Conservation (phyloP, 2,329 filamentous ascomycete genomes). For the Tolypocladium nubicola region DNA sequence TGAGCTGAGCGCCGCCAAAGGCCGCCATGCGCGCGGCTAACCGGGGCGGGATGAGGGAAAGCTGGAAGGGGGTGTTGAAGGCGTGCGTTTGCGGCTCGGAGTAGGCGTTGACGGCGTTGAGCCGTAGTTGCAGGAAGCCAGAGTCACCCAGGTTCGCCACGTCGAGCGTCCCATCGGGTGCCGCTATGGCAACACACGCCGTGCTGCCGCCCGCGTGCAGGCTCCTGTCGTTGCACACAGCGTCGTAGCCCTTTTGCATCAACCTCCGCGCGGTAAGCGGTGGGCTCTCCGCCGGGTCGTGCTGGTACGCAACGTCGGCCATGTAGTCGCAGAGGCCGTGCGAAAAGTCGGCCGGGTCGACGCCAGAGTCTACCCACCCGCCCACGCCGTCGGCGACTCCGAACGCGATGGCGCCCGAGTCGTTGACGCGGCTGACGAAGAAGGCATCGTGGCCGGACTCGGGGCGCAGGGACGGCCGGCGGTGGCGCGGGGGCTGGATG, state of each 20-base stretch:
- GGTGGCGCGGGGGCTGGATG: slow-evolving; percentile 35
- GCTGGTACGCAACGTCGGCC: slow-evolving; percentile 61
- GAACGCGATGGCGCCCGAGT: slow-evolving; percentile 63
- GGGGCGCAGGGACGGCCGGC: slow-evolving; percentile 39
- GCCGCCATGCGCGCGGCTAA: slow-evolving; percentile 70
- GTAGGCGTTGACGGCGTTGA: slow-evolving; percentile 74
- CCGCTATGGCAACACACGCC: slow-evolving; percentile 74
- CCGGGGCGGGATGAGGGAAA: slow-evolving; percentile 74
- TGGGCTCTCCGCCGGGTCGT: slow-evolving; percentile 25
- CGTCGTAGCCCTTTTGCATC: slow-evolving; percentile 76
- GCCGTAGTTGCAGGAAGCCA: slow-evolving; percentile 77
- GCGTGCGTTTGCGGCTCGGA: slow-evolving; percentile 87
- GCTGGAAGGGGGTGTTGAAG: slow-evolving; percentile 95
- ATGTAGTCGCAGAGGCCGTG: slow-evolving; percentile 91
- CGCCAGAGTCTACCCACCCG: slow-evolving; percentile 84
- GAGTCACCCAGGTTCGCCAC: slow-evolving; percentile 94
- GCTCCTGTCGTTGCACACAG: slow-evolving; percentile 60
- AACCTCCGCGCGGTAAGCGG: slow-evolving; percentile 54
- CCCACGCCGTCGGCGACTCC: slow-evolving; percentile 92
- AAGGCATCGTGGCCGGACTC: slow-evolving; percentile 92
- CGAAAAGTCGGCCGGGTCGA: slow-evolving; percentile 92
- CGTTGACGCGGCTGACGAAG: slow-evolving; percentile 76
- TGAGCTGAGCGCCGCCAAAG: slow-evolving; percentile 73
- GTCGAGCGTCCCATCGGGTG: slow-evolving; percentile 64
- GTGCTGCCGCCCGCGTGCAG: slow-evolving; percentile 84